Evolutionary conservation across 805 yeast genomes (phyloP).

Genomic region (Barnettozyma sp.): DNA sequence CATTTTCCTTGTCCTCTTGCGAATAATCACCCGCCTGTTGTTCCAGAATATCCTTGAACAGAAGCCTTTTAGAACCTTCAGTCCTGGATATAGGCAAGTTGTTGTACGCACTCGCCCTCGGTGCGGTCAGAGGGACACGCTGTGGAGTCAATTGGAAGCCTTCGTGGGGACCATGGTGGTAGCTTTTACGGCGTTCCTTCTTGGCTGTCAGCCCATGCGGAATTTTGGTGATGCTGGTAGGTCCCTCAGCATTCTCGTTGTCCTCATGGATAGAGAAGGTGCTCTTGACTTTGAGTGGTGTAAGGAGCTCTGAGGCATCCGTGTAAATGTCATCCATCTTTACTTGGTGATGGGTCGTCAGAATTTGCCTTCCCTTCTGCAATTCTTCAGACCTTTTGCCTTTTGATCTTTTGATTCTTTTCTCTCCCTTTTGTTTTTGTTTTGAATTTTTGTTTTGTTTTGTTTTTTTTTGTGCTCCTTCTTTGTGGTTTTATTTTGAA

Average conservation of each 20-base stretch:
- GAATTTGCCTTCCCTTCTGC: too few relatives aligned
- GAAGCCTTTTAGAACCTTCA: slow-evolving; percentile 21
- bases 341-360: too few relatives aligned
- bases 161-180: slow-evolving; percentile 9
- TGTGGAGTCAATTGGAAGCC: slow-evolving; percentile 16
- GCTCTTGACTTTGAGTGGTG: slow-evolving; percentile 18
- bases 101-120: slow-evolving; percentile 25
- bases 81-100: slow-evolving; percentile 16
- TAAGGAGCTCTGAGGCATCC: slow-evolving; percentile 17
- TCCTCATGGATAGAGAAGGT: slow-evolving; percentile 18
- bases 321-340: slow-evolving; percentile 1
- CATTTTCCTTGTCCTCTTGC: slow-evolving; percentile 3
- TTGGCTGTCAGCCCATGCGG: slow-evolving; percentile 40
- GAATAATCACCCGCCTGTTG: neutral
- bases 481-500: too few relatives aligned
- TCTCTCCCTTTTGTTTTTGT: too few relatives aligned
- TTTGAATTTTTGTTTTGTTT: too few relatives aligned
- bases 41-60: slow-evolving; percentile 8
- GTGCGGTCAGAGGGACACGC: slow-evolving; percentile 27
- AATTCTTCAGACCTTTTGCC: too few relatives aligned
- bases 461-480: too few relatives aligned
- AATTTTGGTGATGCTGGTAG: slow-evolving; percentile 27
- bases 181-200: slow-evolving; percentile 25
- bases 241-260: slow-evolving; percentile 7
- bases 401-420: too few relatives aligned